Percentiles rank a stretch among this genome's conserved stretches.
phyloP scores from a whole-genome alignment of 345 rosid species.

The Heritiera fomes region DNA sequence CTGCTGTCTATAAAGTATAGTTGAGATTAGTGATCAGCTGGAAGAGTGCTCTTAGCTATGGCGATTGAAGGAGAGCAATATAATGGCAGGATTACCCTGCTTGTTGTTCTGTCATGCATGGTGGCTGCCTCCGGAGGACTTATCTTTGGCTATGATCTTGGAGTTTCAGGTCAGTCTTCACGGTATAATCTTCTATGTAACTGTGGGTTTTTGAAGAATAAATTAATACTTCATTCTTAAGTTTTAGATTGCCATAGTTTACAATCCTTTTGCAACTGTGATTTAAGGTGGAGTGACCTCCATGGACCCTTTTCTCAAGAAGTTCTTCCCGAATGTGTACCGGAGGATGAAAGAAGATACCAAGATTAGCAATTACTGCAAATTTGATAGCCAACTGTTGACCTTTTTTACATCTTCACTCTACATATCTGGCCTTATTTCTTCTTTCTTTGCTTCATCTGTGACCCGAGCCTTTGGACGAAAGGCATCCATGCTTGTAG shows the following conservation, averaged over 20 bases:
- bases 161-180: slow-evolving; percentile 54
- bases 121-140: slow-evolving; percentile 84
- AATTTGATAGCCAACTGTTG: slow-evolving; percentile 65
- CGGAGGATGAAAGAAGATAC: slow-evolving; percentile 49
- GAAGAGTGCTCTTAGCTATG: slow-evolving; percentile 34
- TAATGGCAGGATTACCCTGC: slow-evolving; percentile 58
- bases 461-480: slow-evolving; percentile 63
- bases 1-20: too few relatives aligned
- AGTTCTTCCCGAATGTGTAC: slow-evolving; percentile 60
- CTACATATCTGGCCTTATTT: slow-evolving; percentile 61
- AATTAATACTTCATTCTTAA: too few relatives aligned
- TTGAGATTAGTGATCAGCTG: neutral
- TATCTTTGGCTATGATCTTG: slow-evolving; percentile 81
- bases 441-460: slow-evolving; percentile 59
- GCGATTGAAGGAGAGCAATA: slow-evolving; percentile 33
- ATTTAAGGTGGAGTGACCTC: slow-evolving; percentile 76
- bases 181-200: neutral
- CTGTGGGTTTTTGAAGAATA: too few relatives aligned
- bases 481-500: slow-evolving; percentile 58
- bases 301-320: slow-evolving; percentile 64
- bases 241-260: too few relatives aligned
- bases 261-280: too few relatives aligned
- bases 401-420: slow-evolving; percentile 84
- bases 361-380: slow-evolving; percentile 63
- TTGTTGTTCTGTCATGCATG: slow-evolving; percentile 63